A percentile compares a stretch with the other conserved stretches of the same genome.
Conservation (phyloP, 2,329 filamentous ascomycete species). For the Knufia fluminis region DNA sequence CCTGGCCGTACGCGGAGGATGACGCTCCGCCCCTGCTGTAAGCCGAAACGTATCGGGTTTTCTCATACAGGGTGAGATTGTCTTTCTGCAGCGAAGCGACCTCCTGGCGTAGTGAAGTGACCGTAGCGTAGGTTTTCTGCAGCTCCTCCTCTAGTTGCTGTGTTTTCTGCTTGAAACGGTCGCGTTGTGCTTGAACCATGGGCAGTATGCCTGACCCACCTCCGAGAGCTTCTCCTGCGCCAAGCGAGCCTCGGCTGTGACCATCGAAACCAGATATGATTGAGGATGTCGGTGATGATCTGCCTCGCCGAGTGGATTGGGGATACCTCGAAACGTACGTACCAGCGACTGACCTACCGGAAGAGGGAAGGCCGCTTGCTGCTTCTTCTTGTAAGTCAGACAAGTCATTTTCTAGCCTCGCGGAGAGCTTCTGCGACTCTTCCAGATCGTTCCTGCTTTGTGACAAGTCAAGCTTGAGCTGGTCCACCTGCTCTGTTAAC, state of each 20-base stretch:
- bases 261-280: conserved; percentile 97
- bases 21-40: conserved; percentile 66
- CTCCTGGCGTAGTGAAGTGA: conserved; percentile 82
- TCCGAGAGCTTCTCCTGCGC: conserved; percentile 57
- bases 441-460: conserved; percentile 78
- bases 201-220: conserved; percentile 82
- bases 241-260: conserved; percentile 39
- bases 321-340: conserved; percentile 78
- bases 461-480: conserved; percentile 74
- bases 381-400: conserved; percentile 78
- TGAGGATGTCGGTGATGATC: conserved; percentile 82
- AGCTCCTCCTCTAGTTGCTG: conserved; percentile 82
- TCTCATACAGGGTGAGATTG: conserved; percentile 92
- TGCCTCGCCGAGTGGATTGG: conserved; percentile 54
- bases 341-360: conserved; percentile 83
- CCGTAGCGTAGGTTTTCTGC: conserved; percentile 68
- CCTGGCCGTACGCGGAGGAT: conserved; percentile 55
- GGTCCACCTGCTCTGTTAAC: conserved; percentile 67
- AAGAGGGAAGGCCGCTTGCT: conserved; percentile 69
- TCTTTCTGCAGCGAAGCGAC: conserved; percentile 89
- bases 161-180: conserved; percentile 96
- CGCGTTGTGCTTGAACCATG: conserved; percentile 96
- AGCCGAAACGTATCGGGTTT: conserved; percentile 89
- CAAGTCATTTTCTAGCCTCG: conserved; percentile 85
- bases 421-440: conserved; percentile 71